A percentile compares a stretch with the other conserved stretches of the same genome.
Evolutionary conservation across 2,329 filamentous ascomycete genomes (phyloP).

Genomic region (Sclerotinia trifoliorum): DNA sequence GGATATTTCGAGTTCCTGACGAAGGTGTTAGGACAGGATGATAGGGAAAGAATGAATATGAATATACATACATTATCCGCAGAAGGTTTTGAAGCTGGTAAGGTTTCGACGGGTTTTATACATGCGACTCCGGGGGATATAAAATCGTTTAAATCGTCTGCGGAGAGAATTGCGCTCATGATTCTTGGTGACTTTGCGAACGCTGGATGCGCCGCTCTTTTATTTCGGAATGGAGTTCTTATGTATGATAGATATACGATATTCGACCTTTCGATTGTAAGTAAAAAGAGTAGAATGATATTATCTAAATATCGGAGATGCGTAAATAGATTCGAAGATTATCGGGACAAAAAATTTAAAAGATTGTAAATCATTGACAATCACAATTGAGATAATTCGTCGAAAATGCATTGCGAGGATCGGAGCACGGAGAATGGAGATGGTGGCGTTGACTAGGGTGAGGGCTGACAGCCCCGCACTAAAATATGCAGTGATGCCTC

Average conservation of each 20-base stretch:
- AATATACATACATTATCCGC: conserved; percentile 44
- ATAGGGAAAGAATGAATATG: background rate
- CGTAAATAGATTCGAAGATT: background rate
- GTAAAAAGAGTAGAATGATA: background rate
- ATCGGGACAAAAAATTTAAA: background rate
- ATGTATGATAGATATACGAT: background rate
- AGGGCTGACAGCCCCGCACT: conserved; percentile 1
- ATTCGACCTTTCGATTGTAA: background rate
- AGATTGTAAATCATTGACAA: conserved; percentile 21
- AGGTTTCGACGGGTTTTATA: conserved; percentile 94
- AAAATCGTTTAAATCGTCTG: conserved; percentile 97
- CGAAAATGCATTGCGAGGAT: conserved; percentile 17
- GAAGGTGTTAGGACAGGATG: background rate
- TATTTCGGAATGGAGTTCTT: background rate
- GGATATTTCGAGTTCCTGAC: conserved; percentile 72
- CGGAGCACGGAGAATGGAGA: conserved; percentile 13
- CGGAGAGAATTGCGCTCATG: conserved; percentile 97
- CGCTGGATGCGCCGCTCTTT: conserved; percentile 28
- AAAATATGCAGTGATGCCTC: background rate
- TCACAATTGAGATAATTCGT: conserved; percentile 22
- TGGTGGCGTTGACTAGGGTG: conserved; percentile 5
- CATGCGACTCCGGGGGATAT: conserved; percentile 96
- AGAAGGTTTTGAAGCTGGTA: conserved; percentile 61
- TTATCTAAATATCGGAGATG: background rate
- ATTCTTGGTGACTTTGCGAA: conserved; percentile 21